phyloP scores from a whole-genome alignment of 768 basidiomycete genomes.

The Tulasnella sp. region DNA sequence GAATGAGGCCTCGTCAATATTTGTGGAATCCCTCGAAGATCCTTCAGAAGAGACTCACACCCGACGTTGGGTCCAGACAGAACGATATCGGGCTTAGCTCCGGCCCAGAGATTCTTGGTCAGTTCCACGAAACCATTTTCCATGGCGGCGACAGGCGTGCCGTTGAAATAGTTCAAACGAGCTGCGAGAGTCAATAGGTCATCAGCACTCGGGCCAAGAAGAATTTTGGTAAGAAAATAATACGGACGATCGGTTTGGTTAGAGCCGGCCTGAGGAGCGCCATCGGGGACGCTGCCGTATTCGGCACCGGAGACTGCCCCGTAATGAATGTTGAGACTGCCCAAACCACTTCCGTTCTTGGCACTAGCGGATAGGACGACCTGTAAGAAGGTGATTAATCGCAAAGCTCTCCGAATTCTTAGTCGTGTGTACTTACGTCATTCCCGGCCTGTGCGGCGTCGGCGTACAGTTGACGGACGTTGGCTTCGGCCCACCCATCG shows the following conservation, averaged over 20 bases:
- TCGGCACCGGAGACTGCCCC: not conserved
- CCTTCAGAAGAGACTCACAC: not conserved
- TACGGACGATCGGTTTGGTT: slow-evolving; percentile 19
- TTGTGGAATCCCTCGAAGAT: not conserved
- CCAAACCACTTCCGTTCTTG: slow-evolving; percentile 4
- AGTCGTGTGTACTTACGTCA: not conserved
- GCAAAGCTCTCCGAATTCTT: not conserved
- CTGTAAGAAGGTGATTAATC: not conserved
- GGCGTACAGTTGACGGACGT: slow-evolving; percentile 19
- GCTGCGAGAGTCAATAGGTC: not conserved
- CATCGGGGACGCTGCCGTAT: slow-evolving; percentile 2
- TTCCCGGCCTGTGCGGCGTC: not conserved
- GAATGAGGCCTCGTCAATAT: not conserved
- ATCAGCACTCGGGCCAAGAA: not conserved
- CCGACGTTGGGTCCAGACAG: slow-evolving; percentile 22
- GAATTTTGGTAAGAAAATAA: too few species aligned
- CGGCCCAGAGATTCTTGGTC: not conserved
- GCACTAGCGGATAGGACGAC: not conserved
- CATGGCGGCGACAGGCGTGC: slow-evolving; percentile 22
- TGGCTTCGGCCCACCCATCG: slow-evolving; percentile 27
- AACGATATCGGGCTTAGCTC: slow-evolving; percentile 20
- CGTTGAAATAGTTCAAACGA: slow-evolving; percentile 22
- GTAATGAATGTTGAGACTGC: slow-evolving; percentile 15
- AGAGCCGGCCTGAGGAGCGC: not conserved
- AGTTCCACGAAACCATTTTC: slow-evolving; percentile 2